Evolutionary conservation across 1,284 basidiomycete species (phyloP).

Genomic region (Cryptococcus sp.): DNA sequence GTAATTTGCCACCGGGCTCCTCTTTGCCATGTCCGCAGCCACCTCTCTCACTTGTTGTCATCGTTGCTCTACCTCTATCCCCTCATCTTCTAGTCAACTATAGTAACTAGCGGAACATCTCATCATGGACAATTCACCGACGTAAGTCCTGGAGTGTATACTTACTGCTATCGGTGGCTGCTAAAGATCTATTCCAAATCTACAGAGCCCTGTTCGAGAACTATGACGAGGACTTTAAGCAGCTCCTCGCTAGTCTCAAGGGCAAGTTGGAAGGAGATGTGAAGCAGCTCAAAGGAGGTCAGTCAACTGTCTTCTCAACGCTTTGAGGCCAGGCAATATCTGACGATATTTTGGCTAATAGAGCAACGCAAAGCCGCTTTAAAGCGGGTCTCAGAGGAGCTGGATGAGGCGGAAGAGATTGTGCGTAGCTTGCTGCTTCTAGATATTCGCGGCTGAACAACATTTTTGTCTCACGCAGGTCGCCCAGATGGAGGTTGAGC

Average conservation of each 20-base stretch:
- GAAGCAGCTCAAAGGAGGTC: conserved; percentile 50
- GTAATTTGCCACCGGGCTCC: conserved; percentile 1
- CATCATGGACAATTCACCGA: conserved; percentile 53
- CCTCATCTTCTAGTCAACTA: too few species aligned
- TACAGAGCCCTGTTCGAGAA: conserved; percentile 52
- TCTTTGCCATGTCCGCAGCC: background rate
- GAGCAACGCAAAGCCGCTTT: conserved; percentile 82
- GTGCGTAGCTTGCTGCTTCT: conserved; percentile 54
- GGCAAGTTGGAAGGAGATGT: conserved; percentile 50
- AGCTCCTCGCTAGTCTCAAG: conserved; percentile 45
- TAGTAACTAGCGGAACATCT: too few species aligned
- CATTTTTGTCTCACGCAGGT: conserved; percentile 60
- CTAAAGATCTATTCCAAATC: too few species aligned
- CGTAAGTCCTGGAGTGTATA: conserved; percentile 28
- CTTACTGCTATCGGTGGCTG: too few species aligned
- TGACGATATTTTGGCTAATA: conserved; percentile 39
- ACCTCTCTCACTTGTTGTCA: background rate
- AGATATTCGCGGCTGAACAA: background rate
- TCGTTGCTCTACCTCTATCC: background rate
- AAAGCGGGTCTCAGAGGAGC: conserved; percentile 86
- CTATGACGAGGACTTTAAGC: conserved; percentile 54
- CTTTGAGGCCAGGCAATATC: background rate
- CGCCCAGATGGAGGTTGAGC: conserved; percentile 99
- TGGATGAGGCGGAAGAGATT: conserved; percentile 98
- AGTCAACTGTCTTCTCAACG: conserved; percentile 12